Conservation (phyloP, 345 rosid species). For the Microcos paniculata region DNA sequence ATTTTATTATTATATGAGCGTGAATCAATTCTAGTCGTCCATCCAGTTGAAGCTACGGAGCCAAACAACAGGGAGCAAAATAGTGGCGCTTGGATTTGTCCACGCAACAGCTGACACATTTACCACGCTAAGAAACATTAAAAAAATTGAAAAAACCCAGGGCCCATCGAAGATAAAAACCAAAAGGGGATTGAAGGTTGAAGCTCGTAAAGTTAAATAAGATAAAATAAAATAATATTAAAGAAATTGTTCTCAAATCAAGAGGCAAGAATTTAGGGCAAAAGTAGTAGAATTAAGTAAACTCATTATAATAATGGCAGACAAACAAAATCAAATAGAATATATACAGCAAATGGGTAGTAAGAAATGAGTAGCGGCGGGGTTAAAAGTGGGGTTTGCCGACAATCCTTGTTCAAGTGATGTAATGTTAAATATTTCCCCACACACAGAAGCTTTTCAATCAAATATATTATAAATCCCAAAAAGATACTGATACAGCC, state of each 20-base stretch:
- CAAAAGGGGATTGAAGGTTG: background rate
- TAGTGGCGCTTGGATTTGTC: constrained; percentile 20
- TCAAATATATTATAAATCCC: no score
- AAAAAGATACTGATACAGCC: background rate
- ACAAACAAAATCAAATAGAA: constrained; percentile 26
- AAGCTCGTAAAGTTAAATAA: background rate
- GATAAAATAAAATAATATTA: background rate
- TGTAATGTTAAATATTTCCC: constrained; percentile 6
- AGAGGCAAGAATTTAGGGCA: background rate
- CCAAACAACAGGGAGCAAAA: background rate
- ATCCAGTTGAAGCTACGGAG: background rate
- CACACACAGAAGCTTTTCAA: background rate
- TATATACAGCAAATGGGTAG: background rate
- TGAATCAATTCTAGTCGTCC: background rate
- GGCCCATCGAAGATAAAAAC: background rate
- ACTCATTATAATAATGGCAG: constrained; percentile 27
- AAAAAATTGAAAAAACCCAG: background rate
- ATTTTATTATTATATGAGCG: background rate
- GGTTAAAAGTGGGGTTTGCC: constrained; percentile 47
- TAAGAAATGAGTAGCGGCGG: background rate
- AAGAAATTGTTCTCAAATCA: background rate
- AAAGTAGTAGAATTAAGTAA: background rate
- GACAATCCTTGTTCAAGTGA: constrained; percentile 48
- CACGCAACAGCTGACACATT: constrained; percentile 27
- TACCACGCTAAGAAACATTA: background rate